Evolutionary conservation across 2,329 filamentous ascomycete species (phyloP).

Genomic region (Colletotrichum noveboracense): DNA sequence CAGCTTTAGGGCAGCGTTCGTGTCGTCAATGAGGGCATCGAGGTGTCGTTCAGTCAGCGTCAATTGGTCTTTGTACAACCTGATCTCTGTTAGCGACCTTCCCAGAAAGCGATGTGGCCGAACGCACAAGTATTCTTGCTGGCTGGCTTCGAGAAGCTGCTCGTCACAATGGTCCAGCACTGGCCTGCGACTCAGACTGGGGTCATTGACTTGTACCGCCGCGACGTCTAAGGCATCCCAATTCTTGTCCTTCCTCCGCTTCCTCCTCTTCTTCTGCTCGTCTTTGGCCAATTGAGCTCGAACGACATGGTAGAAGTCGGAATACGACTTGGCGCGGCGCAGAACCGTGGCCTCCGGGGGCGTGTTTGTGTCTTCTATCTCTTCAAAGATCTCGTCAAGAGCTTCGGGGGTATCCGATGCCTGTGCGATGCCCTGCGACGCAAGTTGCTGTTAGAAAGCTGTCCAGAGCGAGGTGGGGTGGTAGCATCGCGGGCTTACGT

Average conservation of each 20-base stretch:
- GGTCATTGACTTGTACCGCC: slow-evolving; percentile 25
- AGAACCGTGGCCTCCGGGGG: slow-evolving; percentile 71
- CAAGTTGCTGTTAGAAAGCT: slow-evolving; percentile 12
- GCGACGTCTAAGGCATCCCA: slow-evolving; percentile 57
- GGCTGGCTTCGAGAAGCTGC: slow-evolving; percentile 79
- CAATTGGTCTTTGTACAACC: slow-evolving; percentile 82
- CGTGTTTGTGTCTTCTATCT: slow-evolving; percentile 56
- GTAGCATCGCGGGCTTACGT: slow-evolving; percentile 49
- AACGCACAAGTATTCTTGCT: slow-evolving; percentile 81
- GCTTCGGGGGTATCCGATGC: slow-evolving; percentile 56
- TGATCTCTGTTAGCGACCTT: slow-evolving; percentile 33
- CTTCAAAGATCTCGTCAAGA: slow-evolving; percentile 64
- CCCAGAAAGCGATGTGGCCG: background rate
- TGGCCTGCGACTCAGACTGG: background rate
- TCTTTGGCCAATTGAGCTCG: slow-evolving; percentile 62
- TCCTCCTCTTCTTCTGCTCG: slow-evolving; percentile 40
- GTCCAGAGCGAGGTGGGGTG: slow-evolving; percentile 20
- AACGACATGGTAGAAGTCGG: slow-evolving; percentile 74
- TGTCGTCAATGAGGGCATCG: slow-evolving; percentile 77
- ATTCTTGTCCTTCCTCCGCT: slow-evolving; percentile 44
- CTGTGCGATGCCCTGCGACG: slow-evolving; percentile 56
- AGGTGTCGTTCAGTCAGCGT: slow-evolving; percentile 82
- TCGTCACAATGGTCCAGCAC: slow-evolving; percentile 66
- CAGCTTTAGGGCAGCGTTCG: slow-evolving; percentile 75
- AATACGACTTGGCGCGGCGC: slow-evolving; percentile 77